Evolutionary conservation across 352 stramenopile genomes (phyloP), one percentile per base, ranked within the genome.

Genomic region (Pythium myriotylum): DNA sequence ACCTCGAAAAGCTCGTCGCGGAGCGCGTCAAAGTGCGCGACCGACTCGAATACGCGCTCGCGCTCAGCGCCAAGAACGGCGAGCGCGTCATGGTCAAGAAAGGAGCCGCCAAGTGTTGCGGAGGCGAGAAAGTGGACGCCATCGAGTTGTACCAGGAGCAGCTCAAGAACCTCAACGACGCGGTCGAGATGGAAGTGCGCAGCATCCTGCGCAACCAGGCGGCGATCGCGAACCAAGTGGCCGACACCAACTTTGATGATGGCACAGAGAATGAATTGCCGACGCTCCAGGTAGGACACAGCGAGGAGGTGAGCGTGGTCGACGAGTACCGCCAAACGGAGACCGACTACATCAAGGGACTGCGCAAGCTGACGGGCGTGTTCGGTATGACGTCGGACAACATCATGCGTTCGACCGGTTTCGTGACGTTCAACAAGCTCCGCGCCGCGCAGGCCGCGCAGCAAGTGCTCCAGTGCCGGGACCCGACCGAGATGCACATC

Each of bases 381-480:
- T 62, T 78, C 17, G 62, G 63, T 27, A 75, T 52, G 17, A 54
- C 77, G 2, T 76, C 73, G 8, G 53, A 68, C 26, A 62, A 59
- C 51, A 88, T 91, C 59, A 94, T 94, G 86, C 83, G 80, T 7
- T 52, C 61, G 14, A 79, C 84, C 1, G 86, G 81, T 1, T 94
- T 94, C 50, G 84, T 94, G 37, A 94, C 86, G 2, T 94, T 94
- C 72, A 85, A 79, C 43, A 90, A 67, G 41, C 62, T 94, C 6
- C 84, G 87, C 43, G 81, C 68, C 0, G 81, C 81, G 2, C 84
- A 94, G 63, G 84, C 85, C 14, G 86, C 81, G 12, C 84, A 90
- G 49, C 86, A 94, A 54, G 85, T 92, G 41, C 62, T 94, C 23
- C 86, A 94, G 63, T 88, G 77, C 41, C 72, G 76, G 0, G 72